Base-by-base conservation (phyloP, 2,329 filamentous ascomycete species). In the Botryotinia convoluta region DNA sequence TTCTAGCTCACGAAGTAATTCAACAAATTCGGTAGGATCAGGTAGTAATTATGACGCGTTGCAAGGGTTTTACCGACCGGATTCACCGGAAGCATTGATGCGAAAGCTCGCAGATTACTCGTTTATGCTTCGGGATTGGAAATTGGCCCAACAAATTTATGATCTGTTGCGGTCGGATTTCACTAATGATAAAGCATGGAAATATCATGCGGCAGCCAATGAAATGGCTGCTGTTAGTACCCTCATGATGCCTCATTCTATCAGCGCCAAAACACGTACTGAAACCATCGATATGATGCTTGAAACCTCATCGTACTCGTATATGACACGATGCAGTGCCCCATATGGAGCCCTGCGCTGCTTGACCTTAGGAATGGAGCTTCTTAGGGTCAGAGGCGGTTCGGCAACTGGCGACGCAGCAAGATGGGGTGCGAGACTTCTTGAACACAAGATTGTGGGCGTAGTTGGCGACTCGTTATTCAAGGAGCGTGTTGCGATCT, bases 121-220 rank as follows among this genome's bases (percentile, higher is more conserved):
- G 18, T 97, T 99, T 80, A 98, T 99, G 95, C 87, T 99, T 54
- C 90, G 96, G 45, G 97, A 99, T 82, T 99, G 92, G 90, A 98
- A 97, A 82, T 85, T 99, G 51, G 93, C 96, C 16, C 89, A 96
- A 78, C 94, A 92, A 20, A 97, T 93, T 0, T 99, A 98, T 81
- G 95, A 99, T 73, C 87, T 99, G 8, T 84, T 99, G 14, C 90
- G 94, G 71, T 89, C 91, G 12, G 97, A 99, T 81, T 99, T 95
- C 82, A 91, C 90, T 80, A 96, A 96, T 80, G 95, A 98, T 81
- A 98, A 98, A 82, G 97, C 96, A 1, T 99, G 96, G 96, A 93
- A 90, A 78, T 93, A 98, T 80, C 94, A 98, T 81, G 96, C 96
- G 0, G 95, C 93, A 5, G 92, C 93, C 1, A 95, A 97, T 81